Evolutionary conservation across 2,329 filamentous ascomycete species (phyloP).

Genomic region (Sporothrix inflata): DNA sequence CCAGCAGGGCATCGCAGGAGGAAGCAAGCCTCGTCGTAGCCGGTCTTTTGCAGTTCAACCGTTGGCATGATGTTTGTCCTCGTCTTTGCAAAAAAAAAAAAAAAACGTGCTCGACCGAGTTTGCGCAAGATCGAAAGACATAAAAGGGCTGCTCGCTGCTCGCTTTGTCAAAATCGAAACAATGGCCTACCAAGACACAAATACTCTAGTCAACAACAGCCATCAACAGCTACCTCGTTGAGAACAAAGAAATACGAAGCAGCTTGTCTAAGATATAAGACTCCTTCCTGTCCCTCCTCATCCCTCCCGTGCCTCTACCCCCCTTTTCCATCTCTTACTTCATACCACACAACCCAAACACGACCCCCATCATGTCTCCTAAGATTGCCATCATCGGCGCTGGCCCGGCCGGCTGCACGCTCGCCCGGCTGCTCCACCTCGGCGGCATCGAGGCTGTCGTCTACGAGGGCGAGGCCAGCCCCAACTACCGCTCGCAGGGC

Average conservation of each 20-base stretch:
- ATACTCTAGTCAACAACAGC: neutral
- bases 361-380: constrained; percentile 31
- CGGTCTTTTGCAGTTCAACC: constrained; percentile 1
- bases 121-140: neutral
- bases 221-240: neutral
- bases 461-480: constrained; percentile 53
- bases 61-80: neutral
- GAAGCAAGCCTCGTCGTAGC: constrained; percentile 1
- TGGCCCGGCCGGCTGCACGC: constrained; percentile 53
- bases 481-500: constrained; percentile 53
- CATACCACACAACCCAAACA: no score
- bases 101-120: neutral
- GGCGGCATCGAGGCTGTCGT: constrained; percentile 52
- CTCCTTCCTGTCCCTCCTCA: neutral
- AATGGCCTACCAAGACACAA: neutral
- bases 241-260: neutral
- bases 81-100: neutral
- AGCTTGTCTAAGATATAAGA: neutral
- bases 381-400: constrained; percentile 54
- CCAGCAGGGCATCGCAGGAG: no score
- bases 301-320: neutral
- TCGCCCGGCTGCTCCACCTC: constrained; percentile 57
- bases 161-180: neutral
- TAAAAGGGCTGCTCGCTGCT: neutral
- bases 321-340: neutral